Evolutionary conservation across 768 basidiomycete species (phyloP).

Genomic region (Podaxis mareebaensis): DNA sequence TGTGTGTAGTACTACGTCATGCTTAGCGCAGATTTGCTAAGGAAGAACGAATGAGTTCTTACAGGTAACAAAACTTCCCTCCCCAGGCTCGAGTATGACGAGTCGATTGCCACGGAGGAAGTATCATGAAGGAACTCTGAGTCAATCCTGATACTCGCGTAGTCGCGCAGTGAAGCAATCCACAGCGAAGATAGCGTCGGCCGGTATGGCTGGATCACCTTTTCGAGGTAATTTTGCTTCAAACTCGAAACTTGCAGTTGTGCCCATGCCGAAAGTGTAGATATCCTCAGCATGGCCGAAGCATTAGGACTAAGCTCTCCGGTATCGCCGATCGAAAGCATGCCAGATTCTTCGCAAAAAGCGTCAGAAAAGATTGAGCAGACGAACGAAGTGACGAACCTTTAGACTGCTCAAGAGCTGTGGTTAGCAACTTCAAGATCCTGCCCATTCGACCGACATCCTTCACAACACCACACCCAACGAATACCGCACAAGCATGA

Average conservation of each 20-base stretch:
- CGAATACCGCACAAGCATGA: slow-evolving; percentile 91
- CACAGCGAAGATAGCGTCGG: slow-evolving; percentile 77
- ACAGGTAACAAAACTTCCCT: slow-evolving; percentile 92
- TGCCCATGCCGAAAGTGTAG: slow-evolving; percentile 94
- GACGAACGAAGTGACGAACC: slow-evolving; percentile 44
- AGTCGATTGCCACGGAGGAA: slow-evolving; percentile 73
- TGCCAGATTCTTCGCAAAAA: slow-evolving; percentile 66
- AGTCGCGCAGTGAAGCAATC: slow-evolving; percentile 88
- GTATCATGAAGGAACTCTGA: slow-evolving; percentile 83
- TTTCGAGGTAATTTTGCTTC: slow-evolving; percentile 71
- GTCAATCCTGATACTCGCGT: slow-evolving; percentile 86
- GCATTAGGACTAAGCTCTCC: slow-evolving; percentile 91
- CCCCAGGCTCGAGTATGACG: slow-evolving; percentile 84
- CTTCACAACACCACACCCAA: slow-evolving; percentile 92
- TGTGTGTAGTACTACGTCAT: slow-evolving; percentile 76
- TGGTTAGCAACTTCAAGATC: slow-evolving; percentile 85
- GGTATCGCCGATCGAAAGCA: slow-evolving; percentile 83
- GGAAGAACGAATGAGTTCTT: slow-evolving; percentile 27
- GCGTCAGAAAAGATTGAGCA: not conserved
- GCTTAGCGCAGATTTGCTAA: not conserved
- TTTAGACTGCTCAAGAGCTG: slow-evolving; percentile 87
- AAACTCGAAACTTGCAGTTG: slow-evolving; percentile 80
- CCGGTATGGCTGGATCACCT: slow-evolving; percentile 82
- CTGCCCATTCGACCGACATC: slow-evolving; percentile 91
- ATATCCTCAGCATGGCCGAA: slow-evolving; percentile 91